These are phyloP conservation scores for Murraya paniculata DNA, from an alignment of 345 rosid species.

Conservation along the genomic window DNA sequence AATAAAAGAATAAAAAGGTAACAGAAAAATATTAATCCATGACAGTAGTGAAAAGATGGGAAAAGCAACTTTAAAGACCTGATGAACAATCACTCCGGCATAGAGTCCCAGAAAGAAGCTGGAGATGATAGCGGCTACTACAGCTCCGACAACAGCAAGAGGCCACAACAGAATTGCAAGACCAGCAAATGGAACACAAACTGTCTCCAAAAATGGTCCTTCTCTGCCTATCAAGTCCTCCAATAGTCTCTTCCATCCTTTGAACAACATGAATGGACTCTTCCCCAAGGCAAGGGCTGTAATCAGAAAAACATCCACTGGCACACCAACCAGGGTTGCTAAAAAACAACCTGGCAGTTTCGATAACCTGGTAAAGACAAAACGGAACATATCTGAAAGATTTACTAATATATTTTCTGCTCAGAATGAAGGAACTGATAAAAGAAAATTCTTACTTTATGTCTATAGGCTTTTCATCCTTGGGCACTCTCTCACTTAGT, in stretches of 20 bases:
- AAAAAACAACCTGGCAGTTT: constrained; percentile 64
- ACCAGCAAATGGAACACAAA: constrained; percentile 90
- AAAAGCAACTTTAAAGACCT: constrained; percentile 38
- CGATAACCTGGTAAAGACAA: constrained; percentile 42
- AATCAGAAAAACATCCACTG: constrained; percentile 55
- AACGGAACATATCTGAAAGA: not conserved
- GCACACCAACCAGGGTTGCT: constrained; percentile 59
- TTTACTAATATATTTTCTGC: not conserved
- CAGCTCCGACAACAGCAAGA: constrained; percentile 66
- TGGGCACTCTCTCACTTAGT: constrained; percentile 48
- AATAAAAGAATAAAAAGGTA: not conserved
- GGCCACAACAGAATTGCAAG: constrained; percentile 85
- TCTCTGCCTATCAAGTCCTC: constrained; percentile 90
- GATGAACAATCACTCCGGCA: constrained; percentile 66
- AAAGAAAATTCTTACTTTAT: constrained; percentile 38
- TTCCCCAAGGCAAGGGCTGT: constrained; percentile 68
- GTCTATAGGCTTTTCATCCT: constrained; percentile 57
- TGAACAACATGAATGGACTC: constrained; percentile 79
- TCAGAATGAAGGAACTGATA: not conserved
- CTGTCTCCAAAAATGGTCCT: constrained; percentile 85
- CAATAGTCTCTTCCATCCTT: constrained; percentile 83
- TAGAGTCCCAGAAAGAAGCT: constrained; percentile 73
- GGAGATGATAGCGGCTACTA: constrained; percentile 48
- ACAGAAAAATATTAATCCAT: not conserved
- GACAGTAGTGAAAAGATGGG: not conserved